Percentiles rank a stretch among this genome's conserved stretches.
Evolutionary conservation across 2,329 filamentous ascomycete species (phyloP).

Genomic region (Beauveria pseudobassiana): DNA sequence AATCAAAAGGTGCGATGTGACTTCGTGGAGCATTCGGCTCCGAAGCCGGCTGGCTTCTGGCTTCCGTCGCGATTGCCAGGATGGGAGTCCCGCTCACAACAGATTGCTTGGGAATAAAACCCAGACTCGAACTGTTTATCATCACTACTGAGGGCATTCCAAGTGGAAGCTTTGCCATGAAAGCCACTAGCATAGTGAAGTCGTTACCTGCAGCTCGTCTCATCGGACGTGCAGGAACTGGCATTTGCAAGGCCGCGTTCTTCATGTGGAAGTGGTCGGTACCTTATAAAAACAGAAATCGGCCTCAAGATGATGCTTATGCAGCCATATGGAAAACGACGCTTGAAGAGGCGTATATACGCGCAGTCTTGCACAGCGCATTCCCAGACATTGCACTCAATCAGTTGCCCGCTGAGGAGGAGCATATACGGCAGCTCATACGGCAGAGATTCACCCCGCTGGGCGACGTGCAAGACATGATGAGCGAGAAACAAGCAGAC

Average conservation of each 20-base stretch:
- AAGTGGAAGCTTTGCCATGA: neutral
- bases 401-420: slow-evolving; percentile 10
- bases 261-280: slow-evolving; percentile 16
- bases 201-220: too few species aligned
- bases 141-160: too few species aligned
- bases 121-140: too few species aligned
- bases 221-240: too few species aligned
- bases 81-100: too few species aligned
- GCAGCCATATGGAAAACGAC: slow-evolving; percentile 8
- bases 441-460: neutral
- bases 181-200: neutral
- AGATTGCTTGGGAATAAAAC: too few species aligned
- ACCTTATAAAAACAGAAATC: slow-evolving; percentile 14
- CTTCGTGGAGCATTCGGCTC: neutral
- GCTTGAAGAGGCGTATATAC: neutral
- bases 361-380: neutral
- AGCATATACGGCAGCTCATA: slow-evolving; percentile 9
- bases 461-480: neutral
- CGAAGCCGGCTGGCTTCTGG: neutral
- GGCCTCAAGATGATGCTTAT: slow-evolving; percentile 13
- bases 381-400: slow-evolving; percentile 10
- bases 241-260: neutral
- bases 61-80: neutral
- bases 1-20: too few species aligned
- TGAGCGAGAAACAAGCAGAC: neutral